Evolutionary conservation across 2,329 filamentous ascomycete genomes (phyloP).

Genomic region (Ophiostoma montium): DNA sequence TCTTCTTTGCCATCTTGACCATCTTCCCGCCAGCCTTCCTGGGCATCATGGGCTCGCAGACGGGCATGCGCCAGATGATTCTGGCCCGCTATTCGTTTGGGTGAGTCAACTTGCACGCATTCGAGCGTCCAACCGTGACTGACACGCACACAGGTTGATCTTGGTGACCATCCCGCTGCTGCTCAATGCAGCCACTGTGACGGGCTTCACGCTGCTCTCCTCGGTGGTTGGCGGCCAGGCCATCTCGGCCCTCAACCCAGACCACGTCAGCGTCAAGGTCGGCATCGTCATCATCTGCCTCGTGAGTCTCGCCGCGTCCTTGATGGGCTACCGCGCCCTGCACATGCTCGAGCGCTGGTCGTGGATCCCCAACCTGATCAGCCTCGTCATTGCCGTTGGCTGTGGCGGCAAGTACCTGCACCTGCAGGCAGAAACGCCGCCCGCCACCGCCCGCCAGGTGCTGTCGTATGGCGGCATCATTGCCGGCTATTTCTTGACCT

Average conservation of each 20-base stretch:
- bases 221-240: conserved; percentile 41
- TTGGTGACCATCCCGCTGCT: conserved; percentile 36
- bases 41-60: conserved; percentile 38
- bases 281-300: conserved; percentile 43
- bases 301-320: conserved; percentile 36
- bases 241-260: conserved; percentile 31
- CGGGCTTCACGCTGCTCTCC: conserved; percentile 43
- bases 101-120: conserved; percentile 17
- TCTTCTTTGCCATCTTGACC: conserved; percentile 44
- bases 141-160: conserved; percentile 23
- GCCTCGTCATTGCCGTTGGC: conserved; percentile 36
- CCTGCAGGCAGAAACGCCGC: conserved; percentile 27
- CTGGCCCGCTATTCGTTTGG: conserved; percentile 48
- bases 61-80: conserved; percentile 44
- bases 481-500: conserved; percentile 39
- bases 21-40: conserved; percentile 40
- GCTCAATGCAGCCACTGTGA: conserved; percentile 42
- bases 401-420: conserved; percentile 36
- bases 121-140: not conserved
- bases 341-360: conserved; percentile 42
- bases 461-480: conserved; percentile 32
- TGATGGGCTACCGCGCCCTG: conserved; percentile 39
- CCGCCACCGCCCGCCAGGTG: conserved; percentile 25
- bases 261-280: conserved; percentile 34
- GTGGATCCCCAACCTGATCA: conserved; percentile 40